Base-by-base conservation (phyloP, 208 protist species). In the Lotmaria passim region DNA sequence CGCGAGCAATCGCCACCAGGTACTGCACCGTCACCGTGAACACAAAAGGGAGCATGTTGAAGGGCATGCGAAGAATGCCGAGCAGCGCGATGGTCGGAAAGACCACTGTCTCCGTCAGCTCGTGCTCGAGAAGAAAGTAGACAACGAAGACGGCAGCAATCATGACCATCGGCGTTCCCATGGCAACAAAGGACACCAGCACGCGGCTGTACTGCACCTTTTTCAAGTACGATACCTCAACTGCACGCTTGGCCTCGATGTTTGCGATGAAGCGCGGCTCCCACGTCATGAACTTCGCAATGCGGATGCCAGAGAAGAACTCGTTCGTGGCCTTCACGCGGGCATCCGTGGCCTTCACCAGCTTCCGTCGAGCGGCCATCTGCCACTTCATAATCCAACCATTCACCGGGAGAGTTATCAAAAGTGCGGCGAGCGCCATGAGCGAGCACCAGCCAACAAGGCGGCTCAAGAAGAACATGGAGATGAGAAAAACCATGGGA, bases 251-350 rank as follows among this genome's bases (percentile, higher is more conserved):
- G 11, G 48, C 51, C 34, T 85, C 48, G 52, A 97, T 80, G 30
- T 46, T 59, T 11, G 61, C 50, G n/a, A 83, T 26, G 50, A 97
- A 94, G 44, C 57, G 26, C 19, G 86, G 70, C 66, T 98, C 96
- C 93, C 93, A 98, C 21, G 85, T 82, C 83, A 95, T 98, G 12
- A 98, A 85, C 82, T 99, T 99, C 33, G 93, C 91, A 0, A 98
- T 69, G n/a, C 93, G 85, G 5, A 99, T 97, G 3, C 86, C 87
- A 21, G 81, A 78, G n/a, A 99, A 69, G 43, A 98, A 86, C 71
- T 99, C 94, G 75, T 96, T 98, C 7, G 92, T 94, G 5, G 81
- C 68, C 71, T 95, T 94, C 31, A 98, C 69, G 56, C 97, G 90
- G 19, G 75, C 75, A 71, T 98, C 97, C 2, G 81, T 97, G 21